Evolutionary conservation across 805 yeast genomes (phyloP), one percentile per base, ranked within the genome.

Genomic region (Yamadazyma kitorensis): DNA sequence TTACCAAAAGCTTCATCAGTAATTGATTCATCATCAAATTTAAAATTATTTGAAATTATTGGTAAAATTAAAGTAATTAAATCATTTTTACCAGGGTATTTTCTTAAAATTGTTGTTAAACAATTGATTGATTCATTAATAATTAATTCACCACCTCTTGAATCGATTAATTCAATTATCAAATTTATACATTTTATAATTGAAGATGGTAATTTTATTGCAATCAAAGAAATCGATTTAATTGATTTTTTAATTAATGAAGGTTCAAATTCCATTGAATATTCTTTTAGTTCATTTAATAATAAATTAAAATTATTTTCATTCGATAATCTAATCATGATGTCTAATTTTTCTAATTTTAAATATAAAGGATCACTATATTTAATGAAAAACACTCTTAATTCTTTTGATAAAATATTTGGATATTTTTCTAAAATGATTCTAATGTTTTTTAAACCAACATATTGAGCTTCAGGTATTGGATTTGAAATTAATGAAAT

Each of bases 351-450:
- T 48, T 84, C 93, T 41, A 83, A 59, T 52, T 85, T 85, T 40
- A 85, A 64, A 52, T 85, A 85, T 34, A 85, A 59, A 40, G 96
- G 86, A 69, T 89, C 85, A 55, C 80, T 83, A 65, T 76, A 88
- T 58, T 88, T 88, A 54, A 91, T 80, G 68, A 86, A 91, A 51
- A 93, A 93, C 6, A 89, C 93, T 46, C 95, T 76, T 49, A 88
- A 65, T 54, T 91, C 96, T 44, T 79, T 78, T 12, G 82, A 69
- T 39, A 91, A 68, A 15, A 91, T 69, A 31, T 70, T 72, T 4
- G 98, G 98, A 57, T 86, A 87, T 57, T 85, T 85, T 53, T 89
- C 96, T 43, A 91, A 70, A 29, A 91, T 80, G 48, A 91, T 82
- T 56, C 96, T 74, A 41, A 93, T 88, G 59, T 93, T 93, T 55